These are phyloP conservation scores for Moricandia moricandioides DNA, from an alignment of 345 rosid species.

Conservation along the genomic window DNA sequence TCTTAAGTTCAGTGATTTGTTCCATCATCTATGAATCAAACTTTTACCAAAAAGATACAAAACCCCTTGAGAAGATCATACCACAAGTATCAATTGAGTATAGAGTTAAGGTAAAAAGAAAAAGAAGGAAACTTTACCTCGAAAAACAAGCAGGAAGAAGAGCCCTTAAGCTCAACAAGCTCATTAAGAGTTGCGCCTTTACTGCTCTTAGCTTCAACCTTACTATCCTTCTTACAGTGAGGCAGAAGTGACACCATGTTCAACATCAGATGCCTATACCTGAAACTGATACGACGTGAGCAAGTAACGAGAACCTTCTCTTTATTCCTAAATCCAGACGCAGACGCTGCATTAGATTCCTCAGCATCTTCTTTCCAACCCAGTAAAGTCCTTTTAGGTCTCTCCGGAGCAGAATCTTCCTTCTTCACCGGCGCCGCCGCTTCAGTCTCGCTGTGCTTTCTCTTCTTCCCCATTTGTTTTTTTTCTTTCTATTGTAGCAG, in stretches of 20 bases:
- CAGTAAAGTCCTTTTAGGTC: constrained; percentile 70
- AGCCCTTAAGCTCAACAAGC: constrained; percentile 30
- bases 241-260: constrained; percentile 86
- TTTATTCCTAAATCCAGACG: constrained; percentile 63
- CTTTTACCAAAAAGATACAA: too few relatives aligned
- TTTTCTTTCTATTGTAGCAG: not conserved
- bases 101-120: not conserved
- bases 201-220: constrained; percentile 75
- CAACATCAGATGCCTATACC: constrained; percentile 95
- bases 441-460: constrained; percentile 61
- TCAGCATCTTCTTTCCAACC: constrained; percentile 74
- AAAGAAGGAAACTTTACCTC: constrained; percentile 51
- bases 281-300: constrained; percentile 87
- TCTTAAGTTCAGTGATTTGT: too few relatives aligned
- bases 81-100: too few relatives aligned
- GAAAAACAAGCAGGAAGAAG: constrained; percentile 80
- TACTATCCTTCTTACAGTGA: constrained; percentile 92
- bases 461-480: constrained; percentile 62
- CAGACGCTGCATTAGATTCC: constrained; percentile 10
- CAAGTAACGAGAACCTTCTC: constrained; percentile 92
- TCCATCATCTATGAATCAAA: too few relatives aligned
- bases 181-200: constrained; percentile 68
- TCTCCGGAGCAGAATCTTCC: constrained; percentile 51
- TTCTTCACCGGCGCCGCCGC: constrained; percentile 36
- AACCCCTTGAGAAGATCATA: too few relatives aligned